These are phyloP conservation scores for Boletus rubroflammeus DNA, from an alignment of 768 basidiomycete genomes.

Conservation along the genomic window DNA sequence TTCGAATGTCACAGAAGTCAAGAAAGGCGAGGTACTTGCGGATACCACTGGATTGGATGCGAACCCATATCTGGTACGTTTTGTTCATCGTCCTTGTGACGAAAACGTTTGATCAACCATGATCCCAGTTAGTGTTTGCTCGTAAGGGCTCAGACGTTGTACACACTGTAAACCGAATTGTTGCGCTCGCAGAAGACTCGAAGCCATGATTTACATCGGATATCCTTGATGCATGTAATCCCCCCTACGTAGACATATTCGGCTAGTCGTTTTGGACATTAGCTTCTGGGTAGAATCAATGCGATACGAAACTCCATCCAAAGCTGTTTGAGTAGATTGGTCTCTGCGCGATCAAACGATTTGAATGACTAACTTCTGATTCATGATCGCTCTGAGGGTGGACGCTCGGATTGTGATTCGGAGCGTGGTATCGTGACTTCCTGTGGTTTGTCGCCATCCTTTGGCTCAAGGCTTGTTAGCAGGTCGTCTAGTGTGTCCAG, in stretches of 20 bases:
- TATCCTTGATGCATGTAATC: constrained; percentile 23
- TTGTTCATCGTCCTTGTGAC: constrained; percentile 1
- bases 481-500: constrained; percentile 56
- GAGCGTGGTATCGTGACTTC: not conserved
- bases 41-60: constrained; percentile 89
- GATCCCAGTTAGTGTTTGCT: constrained; percentile 72
- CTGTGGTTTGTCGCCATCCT: not conserved
- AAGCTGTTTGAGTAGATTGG: not conserved
- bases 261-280: constrained; percentile 6
- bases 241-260: constrained; percentile 10
- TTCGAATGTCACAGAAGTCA: constrained; percentile 73
- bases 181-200: constrained; percentile 23
- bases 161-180: constrained; percentile 73
- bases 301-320: constrained; percentile 4
- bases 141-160: constrained; percentile 76
- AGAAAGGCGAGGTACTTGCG: constrained; percentile 78
- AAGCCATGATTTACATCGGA: constrained; percentile 29
- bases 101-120: not conserved
- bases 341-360: not conserved
- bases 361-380: constrained; percentile 13
- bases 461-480: constrained; percentile 41
- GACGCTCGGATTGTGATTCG: not conserved
- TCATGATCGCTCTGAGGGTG: constrained; percentile 7
- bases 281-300: constrained; percentile 10
- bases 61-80: constrained; percentile 82